Evolutionary conservation across 2,329 filamentous ascomycete genomes (phyloP), one percentile per base, ranked within the genome.

Genomic region (Furcasterigmium furcatum): DNA sequence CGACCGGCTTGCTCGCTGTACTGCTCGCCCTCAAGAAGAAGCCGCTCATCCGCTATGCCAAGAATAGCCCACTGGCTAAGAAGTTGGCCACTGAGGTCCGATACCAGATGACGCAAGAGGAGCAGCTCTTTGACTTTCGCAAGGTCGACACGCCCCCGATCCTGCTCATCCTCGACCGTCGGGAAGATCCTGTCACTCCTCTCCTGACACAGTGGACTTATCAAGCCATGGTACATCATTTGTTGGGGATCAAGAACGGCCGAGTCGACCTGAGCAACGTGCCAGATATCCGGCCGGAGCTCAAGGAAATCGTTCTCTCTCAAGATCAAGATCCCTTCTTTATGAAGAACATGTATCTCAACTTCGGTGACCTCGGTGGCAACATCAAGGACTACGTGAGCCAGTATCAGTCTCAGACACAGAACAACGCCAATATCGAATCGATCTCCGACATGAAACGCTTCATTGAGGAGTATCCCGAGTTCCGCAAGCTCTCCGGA

Each of bases 361-460:
- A 97, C 63, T 99, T 97, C 65, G 91, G 92, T 45, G 91, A 97
- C 55, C 77, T 99, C 6, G 91, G 94, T 10, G 88, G 92, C 34
- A 96, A 95, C 56, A 96, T 96, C 62, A 97, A 97, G 65, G 91
- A 96, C 46, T 99, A 99, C 57, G 94, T 99, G 45, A 91, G 96
- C 61, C 94, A 97, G 62, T 99, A 97, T 60, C 94, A 97, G 58
- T 90, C 88, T 12, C 96, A 95, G 64, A 96, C 92, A n/a, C 92
- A 97, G 61, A 96, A 87, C 57, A 96, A 85, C 57, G 88, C 91
- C 63, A 94, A 96, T 61, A 91, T 99, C 49, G 94, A 99, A 61
- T 96, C 92, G 14, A 97, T 99, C 61, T 79, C 87, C 45, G 94
- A 99, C 63, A 99, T 99, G 95, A 99, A 99, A 66, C 88, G 91